Percentiles rank a stretch among this genome's conserved stretches.
phyloP scores from a whole-genome alignment of 2,329 filamentous ascomycete species.

The Alternaria gansuensis region DNA sequence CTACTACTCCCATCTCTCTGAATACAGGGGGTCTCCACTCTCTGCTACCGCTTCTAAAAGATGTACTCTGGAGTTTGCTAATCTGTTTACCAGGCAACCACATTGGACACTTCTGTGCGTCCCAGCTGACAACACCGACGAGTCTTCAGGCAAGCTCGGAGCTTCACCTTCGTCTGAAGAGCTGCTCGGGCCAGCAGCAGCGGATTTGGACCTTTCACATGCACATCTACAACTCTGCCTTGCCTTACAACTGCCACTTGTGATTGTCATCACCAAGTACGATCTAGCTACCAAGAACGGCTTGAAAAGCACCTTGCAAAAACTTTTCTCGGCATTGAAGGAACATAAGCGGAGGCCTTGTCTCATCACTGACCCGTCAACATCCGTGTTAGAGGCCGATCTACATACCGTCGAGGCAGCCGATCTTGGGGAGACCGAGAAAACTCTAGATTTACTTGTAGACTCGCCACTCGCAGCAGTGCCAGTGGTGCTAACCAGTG shows the following conservation, averaged over 20 bases:
- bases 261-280: slow-evolving; percentile 88
- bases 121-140: slow-evolving; percentile 75
- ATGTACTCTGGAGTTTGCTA: slow-evolving; percentile 7
- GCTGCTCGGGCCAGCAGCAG: slow-evolving; percentile 59
- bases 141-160: slow-evolving; percentile 52
- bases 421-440: slow-evolving; percentile 68
- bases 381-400: slow-evolving; percentile 46
- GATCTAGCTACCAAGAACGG: slow-evolving; percentile 81
- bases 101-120: slow-evolving; percentile 93
- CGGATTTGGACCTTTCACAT: slow-evolving; percentile 74
- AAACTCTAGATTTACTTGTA: slow-evolving; percentile 62
- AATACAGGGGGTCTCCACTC: neutral
- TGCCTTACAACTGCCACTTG: slow-evolving; percentile 77
- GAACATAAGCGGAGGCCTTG: slow-evolving; percentile 75
- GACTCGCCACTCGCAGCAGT: slow-evolving; percentile 64
- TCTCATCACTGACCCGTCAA: slow-evolving; percentile 63
- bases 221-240: slow-evolving; percentile 87
- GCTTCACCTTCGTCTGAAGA: slow-evolving; percentile 63
- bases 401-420: slow-evolving; percentile 65
- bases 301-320: slow-evolving; percentile 74
- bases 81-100: slow-evolving; percentile 63
- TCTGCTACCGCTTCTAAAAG: neutral
- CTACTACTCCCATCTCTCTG: neutral
- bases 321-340: slow-evolving; percentile 80
- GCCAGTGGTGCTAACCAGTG: slow-evolving; percentile 87